These are phyloP conservation scores for Oxalis stricta DNA, from an alignment of 441 rosid species.

Conservation along the genomic window DNA sequence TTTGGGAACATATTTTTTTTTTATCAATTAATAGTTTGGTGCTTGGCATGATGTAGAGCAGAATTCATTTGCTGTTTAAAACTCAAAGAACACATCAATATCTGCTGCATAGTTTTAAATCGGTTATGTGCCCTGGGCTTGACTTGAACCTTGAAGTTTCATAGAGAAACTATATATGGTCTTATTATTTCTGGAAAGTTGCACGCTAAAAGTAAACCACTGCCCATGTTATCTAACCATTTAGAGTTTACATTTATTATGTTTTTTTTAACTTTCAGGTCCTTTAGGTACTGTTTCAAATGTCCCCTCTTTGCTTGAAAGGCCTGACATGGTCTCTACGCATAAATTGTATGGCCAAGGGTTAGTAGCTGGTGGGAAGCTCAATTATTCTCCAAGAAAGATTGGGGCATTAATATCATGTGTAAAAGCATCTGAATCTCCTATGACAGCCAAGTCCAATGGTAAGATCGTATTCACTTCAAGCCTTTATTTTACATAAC, in stretches of 20 bases:
- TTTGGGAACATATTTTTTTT: too few species aligned
- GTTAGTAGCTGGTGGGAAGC: slow-evolving; percentile 16
- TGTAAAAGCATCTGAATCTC: slow-evolving; percentile 38
- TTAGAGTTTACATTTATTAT: not conserved
- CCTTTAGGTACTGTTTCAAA: slow-evolving; percentile 20
- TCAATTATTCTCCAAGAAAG: slow-evolving; percentile 11
- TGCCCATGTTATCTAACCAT: not conserved
- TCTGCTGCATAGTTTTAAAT: too few species aligned
- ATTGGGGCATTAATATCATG: slow-evolving; percentile 19
- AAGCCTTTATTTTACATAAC: not conserved
- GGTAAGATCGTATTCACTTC: slow-evolving; percentile 23
- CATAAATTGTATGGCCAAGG: slow-evolving; percentile 16
- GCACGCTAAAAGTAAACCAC: too few species aligned
- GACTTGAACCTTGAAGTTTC: too few species aligned
- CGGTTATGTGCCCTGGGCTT: too few species aligned
- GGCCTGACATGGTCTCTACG: slow-evolving; percentile 15
- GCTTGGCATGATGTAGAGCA: too few species aligned
- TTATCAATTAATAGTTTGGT: too few species aligned
- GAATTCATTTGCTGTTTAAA: too few species aligned
- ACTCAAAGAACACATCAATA: too few species aligned
- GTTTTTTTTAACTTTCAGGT: slow-evolving; percentile 16
- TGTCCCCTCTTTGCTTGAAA: slow-evolving; percentile 14
- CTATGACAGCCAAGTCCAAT: slow-evolving; percentile 26
- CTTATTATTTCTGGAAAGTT: too few species aligned
- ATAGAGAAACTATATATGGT: too few species aligned